Conservation (phyloP, 345 rosid genomes). For the Leavenworthia alabamica region DNA sequence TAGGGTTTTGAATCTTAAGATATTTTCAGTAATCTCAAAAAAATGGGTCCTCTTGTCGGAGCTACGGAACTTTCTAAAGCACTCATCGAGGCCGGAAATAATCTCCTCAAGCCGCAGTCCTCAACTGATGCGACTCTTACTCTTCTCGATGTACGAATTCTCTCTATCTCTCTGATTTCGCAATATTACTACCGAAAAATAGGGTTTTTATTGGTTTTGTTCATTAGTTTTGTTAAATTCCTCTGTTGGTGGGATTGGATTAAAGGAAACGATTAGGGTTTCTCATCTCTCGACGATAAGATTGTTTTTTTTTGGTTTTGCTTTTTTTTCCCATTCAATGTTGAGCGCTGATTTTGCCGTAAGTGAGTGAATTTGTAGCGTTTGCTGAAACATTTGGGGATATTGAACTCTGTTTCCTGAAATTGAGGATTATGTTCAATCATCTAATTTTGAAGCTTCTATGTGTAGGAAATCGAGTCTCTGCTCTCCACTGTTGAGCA, state of each 20-base stretch:
- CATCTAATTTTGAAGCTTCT: conserved; percentile 1
- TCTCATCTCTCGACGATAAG: background rate
- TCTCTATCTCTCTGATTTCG: conserved; percentile 1
- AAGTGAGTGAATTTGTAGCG: background rate
- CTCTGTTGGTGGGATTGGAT: background rate
- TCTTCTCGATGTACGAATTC: conserved; percentile 50
- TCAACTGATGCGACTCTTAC: conserved; percentile 42
- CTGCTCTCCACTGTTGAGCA: conserved; percentile 60
- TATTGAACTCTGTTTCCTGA: background rate
- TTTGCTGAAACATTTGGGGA: background rate
- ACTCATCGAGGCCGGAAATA: conserved; percentile 49
- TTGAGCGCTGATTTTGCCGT: background rate
- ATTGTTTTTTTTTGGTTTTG: background rate
- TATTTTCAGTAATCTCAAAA: background rate
- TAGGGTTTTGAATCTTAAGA: conserved; percentile 31
- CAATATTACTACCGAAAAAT: background rate
- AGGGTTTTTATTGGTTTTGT: background rate
- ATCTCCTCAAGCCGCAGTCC: conserved; percentile 45
- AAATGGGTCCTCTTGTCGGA: conserved; percentile 41
- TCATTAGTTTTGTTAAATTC: conserved; percentile 11
- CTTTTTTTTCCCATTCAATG: background rate
- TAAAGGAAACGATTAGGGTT: conserved; percentile 24
- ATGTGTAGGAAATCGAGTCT: conserved; percentile 45
- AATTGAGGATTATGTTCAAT: background rate
- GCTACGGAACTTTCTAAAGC: conserved; percentile 37